Percentiles rank a stretch among this genome's conserved stretches.
Evolutionary conservation across 2,329 filamentous ascomycete genomes (phyloP).

Genomic region (Xylaria sp.): DNA sequence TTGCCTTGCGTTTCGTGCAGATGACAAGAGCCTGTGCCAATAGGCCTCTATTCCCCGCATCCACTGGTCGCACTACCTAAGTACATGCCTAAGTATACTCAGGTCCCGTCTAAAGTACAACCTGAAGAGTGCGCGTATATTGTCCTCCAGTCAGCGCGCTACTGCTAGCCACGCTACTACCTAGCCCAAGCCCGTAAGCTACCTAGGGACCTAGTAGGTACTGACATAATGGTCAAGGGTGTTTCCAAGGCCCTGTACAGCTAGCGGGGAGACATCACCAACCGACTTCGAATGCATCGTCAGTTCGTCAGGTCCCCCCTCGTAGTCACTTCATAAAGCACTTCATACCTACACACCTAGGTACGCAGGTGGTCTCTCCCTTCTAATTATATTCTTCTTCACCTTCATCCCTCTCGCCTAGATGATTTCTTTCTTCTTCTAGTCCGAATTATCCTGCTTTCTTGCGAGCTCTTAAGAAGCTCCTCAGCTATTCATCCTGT

Average conservation of each 20-base stretch:
- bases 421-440: not conserved
- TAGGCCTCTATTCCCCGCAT: constrained; percentile 1
- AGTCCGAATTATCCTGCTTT: not conserved
- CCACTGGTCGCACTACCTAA: not conserved
- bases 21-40: not conserved
- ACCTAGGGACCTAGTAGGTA: no score
- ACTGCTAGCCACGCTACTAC: constrained; percentile 13
- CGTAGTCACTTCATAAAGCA: not conserved
- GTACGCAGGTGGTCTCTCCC: not conserved
- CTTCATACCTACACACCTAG: not conserved
- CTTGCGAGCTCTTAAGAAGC: not conserved
- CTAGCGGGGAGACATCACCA: constrained; percentile 13
- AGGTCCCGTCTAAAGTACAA: not conserved
- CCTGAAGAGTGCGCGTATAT: constrained; percentile 11
- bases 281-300: constrained; percentile 20
- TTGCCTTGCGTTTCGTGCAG: constrained; percentile 4
- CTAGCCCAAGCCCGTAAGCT: constrained; percentile 1
- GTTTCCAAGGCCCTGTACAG: constrained; percentile 25
- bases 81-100: not conserved
- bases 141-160: constrained; percentile 7
- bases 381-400: constrained; percentile 14
- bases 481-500: not conserved
- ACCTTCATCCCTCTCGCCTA: not conserved
- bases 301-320: constrained; percentile 6
- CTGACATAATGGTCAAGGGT: constrained; percentile 17